Evolutionary conservation across 129 eudicot genomes (phyloP), one percentile per base, ranked within the genome.

Genomic region (Smallanthus sonchifolius): DNA sequence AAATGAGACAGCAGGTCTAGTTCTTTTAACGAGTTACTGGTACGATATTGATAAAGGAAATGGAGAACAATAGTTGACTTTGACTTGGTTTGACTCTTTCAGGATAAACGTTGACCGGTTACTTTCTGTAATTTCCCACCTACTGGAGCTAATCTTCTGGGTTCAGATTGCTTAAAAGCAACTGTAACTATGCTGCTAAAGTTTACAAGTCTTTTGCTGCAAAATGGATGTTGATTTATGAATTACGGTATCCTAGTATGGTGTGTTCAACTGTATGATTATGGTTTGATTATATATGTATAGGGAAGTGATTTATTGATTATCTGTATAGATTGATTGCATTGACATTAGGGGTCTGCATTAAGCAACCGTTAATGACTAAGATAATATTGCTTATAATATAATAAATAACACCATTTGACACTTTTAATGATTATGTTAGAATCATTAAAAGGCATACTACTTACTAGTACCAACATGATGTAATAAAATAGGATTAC

Each of bases 301-400:
- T 51, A 67, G 32, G 44, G 63, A 42, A 54, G 60, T 74, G 67
- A 67, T 19, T 57, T 65, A 47, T 78, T 54, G 56, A 40, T 57
- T 65, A 47, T 78, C 49, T 75, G 79, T 81, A 59, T 78, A 85
- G 71, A 49, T 75, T 74, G 76, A 69, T 74, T 56, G 79, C 73
- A 65, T 48, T 60, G 44, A 13, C 43, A 4, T 34, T 32, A 14
- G 43, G 67, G 67, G 43, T 34, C 67, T 34, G 24, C 43, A 35
- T 61, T 34, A 61, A 61, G 67, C 64, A 57, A 15, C 49, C 7
- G 0, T 6, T 54, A 16, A 52, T 38, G 20, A 35, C 54, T 54
- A 4, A 68, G 13, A 30, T 11, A 44, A 44, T 16, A 44, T 24
- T 28, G 43, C 24, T 7, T 32, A 24, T 47, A 11, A 51, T 24